Conservation (phyloP, 2,329 filamentous ascomycete species). For the Allantophomopsis lycopodina region DNA sequence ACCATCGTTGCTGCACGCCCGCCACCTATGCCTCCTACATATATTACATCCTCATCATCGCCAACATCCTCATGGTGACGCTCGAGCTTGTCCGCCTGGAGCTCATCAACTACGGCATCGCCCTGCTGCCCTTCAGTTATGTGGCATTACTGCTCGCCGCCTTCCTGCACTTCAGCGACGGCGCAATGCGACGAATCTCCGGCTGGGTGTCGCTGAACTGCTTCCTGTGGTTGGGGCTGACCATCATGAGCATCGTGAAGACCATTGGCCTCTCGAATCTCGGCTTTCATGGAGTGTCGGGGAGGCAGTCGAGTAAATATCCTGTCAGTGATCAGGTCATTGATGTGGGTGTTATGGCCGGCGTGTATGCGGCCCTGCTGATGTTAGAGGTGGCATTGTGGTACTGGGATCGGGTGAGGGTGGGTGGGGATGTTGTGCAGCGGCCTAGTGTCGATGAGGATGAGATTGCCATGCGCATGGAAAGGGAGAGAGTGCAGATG, state of each 20-base stretch:
- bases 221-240: conserved; percentile 16
- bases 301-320: conserved; percentile 16
- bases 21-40: conserved; percentile 4
- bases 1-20: neutral
- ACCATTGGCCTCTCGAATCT: conserved; percentile 12
- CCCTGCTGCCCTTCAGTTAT: conserved; percentile 19
- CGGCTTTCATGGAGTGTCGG: conserved; percentile 10
- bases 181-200: conserved; percentile 7
- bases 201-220: conserved; percentile 14
- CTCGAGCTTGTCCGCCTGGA: conserved; percentile 19
- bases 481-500: too few relatives aligned
- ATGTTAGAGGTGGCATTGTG: conserved; percentile 13
- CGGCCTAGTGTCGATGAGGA: neutral
- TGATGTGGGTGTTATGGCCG: conserved; percentile 20
- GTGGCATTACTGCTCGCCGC: conserved; percentile 15
- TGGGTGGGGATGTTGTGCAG: conserved; percentile 3
- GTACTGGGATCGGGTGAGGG: conserved; percentile 6
- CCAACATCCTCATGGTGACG: conserved; percentile 17
- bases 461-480: too few relatives aligned
- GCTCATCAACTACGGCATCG: conserved; percentile 17
- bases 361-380: conserved; percentile 16
- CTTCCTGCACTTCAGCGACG: conserved; percentile 12
- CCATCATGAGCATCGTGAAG: conserved; percentile 15
- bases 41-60: conserved; percentile 18
- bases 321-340: conserved; percentile 18